These are phyloP conservation scores for Cutaneotrichosporon dermatis DNA, from an alignment of 1,284 basidiomycete genomes.

Conservation along the genomic window DNA sequence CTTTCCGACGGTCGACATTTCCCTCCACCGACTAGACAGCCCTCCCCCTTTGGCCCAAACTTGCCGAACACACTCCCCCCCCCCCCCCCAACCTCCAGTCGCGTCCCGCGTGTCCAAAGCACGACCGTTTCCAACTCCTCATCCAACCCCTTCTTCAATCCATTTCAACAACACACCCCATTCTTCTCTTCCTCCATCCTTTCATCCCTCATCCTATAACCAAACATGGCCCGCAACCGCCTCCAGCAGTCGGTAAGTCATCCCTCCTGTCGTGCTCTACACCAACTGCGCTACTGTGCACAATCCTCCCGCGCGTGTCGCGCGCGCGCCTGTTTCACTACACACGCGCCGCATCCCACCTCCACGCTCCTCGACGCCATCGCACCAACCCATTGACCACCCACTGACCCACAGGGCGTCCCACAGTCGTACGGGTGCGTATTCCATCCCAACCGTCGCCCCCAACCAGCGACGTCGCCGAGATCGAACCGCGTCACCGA, in stretches of 20 bases:
- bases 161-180: neutral
- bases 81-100: no score
- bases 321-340: neutral
- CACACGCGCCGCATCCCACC: neutral
- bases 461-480: no score
- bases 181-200: neutral
- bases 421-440: slow-evolving; percentile 14
- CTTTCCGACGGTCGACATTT: no score
- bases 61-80: no score
- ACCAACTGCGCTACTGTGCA: no score
- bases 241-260: slow-evolving; percentile 17
- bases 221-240: slow-evolving; percentile 21
- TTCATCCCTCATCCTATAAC: neutral
- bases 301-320: neutral
- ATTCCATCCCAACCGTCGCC: neutral
- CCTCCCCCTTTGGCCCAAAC: no score
- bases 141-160: neutral
- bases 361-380: neutral
- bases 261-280: neutral
- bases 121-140: neutral
- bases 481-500: neutral
- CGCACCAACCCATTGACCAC: neutral
- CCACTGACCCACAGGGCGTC: neutral
- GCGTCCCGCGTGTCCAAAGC: no score
- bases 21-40: no score